These are phyloP conservation scores for Nannochloris sp. DNA, from an alignment of 139 green algal species.

Conservation along the genomic window DNA sequence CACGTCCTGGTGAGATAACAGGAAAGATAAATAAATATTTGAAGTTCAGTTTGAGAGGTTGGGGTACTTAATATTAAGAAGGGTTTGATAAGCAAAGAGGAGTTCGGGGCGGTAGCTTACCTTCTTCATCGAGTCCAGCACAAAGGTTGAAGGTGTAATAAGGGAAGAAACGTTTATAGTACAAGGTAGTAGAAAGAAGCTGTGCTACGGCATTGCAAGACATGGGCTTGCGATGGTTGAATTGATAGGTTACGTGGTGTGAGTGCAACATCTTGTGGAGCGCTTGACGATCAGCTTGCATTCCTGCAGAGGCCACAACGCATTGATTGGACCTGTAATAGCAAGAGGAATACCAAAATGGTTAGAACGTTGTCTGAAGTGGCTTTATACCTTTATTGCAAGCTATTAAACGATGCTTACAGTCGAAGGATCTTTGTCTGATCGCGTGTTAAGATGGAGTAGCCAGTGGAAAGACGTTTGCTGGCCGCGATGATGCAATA, in stretches of 20 bases:
- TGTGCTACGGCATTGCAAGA: slow-evolving; percentile 80
- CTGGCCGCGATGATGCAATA: slow-evolving; percentile 93
- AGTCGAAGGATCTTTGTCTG: slow-evolving; percentile 75
- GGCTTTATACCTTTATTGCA: too few relatives aligned
- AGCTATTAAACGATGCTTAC: too few relatives aligned
- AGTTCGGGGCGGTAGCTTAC: too few relatives aligned
- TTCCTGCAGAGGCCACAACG: slow-evolving; percentile 84
- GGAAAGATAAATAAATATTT: not conserved
- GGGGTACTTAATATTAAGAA: not conserved
- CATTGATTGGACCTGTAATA: slow-evolving; percentile 59
- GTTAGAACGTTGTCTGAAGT: too few relatives aligned
- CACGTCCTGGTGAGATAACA: slow-evolving; percentile 57
- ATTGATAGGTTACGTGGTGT: slow-evolving; percentile 72
- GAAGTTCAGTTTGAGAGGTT: not conserved
- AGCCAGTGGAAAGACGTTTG: slow-evolving; percentile 93
- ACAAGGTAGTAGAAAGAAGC: slow-evolving; percentile 95
- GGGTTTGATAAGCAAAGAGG: too few relatives aligned
- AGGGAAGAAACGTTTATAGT: slow-evolving; percentile 98
- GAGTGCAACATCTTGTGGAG: slow-evolving; percentile 87
- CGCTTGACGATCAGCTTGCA: slow-evolving; percentile 80
- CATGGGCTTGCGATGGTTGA: slow-evolving; percentile 82
- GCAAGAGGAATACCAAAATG: not conserved
- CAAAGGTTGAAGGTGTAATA: slow-evolving; percentile 99
- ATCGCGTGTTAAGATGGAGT: slow-evolving; percentile 86
- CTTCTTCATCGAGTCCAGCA: slow-evolving; percentile 87